phyloP scores from a whole-genome alignment of 2,329 filamentous ascomycete genomes.

The Corinectria fuckeliana region DNA sequence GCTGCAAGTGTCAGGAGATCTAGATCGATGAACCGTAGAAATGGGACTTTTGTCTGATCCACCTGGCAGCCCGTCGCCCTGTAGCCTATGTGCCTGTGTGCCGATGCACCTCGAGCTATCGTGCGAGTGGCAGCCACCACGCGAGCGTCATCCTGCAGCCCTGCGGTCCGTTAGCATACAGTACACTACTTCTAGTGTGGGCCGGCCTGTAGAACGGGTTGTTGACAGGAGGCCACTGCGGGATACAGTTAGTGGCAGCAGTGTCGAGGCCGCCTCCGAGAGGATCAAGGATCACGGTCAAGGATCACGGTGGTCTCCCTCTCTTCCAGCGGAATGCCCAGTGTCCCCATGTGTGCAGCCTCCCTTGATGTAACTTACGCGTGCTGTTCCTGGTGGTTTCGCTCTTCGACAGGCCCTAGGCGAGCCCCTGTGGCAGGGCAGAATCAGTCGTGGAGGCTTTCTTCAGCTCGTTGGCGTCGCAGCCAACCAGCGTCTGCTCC shows the following conservation, averaged over 20 bases:
- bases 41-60: conserved; percentile 20
- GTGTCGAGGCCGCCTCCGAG: no score
- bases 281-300: no score
- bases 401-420: background rate
- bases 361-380: no score
- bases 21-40: background rate
- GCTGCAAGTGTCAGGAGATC: background rate
- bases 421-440: conserved; percentile 7
- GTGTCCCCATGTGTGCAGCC: background rate
- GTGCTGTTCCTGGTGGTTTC: background rate
- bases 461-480: conserved; percentile 14
- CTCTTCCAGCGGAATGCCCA: background rate
- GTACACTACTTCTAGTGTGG: no score
- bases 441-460: conserved; percentile 12
- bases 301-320: background rate
- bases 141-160: conserved; percentile 13
- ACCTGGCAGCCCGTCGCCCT: background rate
- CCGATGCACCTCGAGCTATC: background rate
- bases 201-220: no score
- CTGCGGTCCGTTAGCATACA: background rate
- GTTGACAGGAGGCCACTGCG: background rate
- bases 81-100: no score
- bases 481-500: conserved; percentile 15
- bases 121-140: conserved; percentile 9
- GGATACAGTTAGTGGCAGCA: no score